Base-by-base conservation (phyloP, 768 basidiomycete genomes). In the Tulasnella sp. region DNA sequence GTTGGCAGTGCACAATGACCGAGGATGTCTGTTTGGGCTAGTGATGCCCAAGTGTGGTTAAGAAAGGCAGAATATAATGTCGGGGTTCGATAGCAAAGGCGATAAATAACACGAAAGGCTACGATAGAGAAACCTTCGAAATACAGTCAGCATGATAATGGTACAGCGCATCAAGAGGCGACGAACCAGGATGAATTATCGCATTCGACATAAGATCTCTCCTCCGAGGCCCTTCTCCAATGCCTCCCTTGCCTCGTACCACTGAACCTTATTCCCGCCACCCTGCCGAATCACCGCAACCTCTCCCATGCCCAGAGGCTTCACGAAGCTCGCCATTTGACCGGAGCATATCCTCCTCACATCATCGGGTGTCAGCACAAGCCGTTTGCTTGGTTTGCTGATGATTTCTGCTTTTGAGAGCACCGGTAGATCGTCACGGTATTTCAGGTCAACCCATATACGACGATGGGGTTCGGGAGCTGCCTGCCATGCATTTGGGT, bases 381-480 rank as follows among this genome's bases (percentile, higher is more conserved):
- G 88, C 74, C 92, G 87, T 82, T 92, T 90, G 84, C 91, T 93
- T 2, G 96, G 95, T 83, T 88, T 91, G 84, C 92, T 93, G 81
- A 99, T 87, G 83, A 97, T 89, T 72, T 89, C 85, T 91, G 98
- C 95, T 80, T 87, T 82, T 74, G 85, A 86, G 79, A 99, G 86
- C 29, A 98, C 94, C 6, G 96, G 94, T 40, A 89, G 87, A 83
- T 98, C 94, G 81, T 94, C 91, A 73, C 97, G 89, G 86, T 97
- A 96, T 85, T 99, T 99, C 80, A 98, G 90, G 73, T 91, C 90
- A 1, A 94, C 94, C 95, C 97, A 98, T 84, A 99, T 93, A 48
- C 95, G 90, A 42, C 88, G 88, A 77, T 95, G 88, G 0, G 90
- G 87, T 40, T 91, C 89, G 79, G 87, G 85, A 15, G 88, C 91